phyloP scores from a whole-genome alignment of 257 asterid genomes.

The Marsdenia floribunda region DNA sequence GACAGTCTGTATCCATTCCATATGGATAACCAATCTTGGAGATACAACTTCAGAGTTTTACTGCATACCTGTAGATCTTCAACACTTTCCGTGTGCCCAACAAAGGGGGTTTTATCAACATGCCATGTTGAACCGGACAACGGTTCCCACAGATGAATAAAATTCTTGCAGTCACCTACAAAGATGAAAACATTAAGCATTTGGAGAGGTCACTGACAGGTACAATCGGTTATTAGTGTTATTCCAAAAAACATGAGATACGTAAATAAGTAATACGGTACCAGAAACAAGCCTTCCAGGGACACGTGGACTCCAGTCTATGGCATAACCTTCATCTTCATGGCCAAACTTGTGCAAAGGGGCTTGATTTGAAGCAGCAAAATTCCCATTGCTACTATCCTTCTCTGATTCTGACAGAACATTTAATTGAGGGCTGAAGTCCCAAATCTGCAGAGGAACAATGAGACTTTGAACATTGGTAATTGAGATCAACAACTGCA shows the following conservation, averaged over 20 bases:
- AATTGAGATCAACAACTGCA: neutral
- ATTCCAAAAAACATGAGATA: neutral
- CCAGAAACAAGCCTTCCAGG: slow-evolving; percentile 93
- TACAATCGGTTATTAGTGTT: neutral
- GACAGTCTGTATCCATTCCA: neutral
- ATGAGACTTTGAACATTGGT: neutral
- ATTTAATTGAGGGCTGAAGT: slow-evolving; percentile 70
- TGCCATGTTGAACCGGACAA: slow-evolving; percentile 72
- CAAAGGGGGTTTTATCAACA: slow-evolving; percentile 40
- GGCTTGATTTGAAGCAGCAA: slow-evolving; percentile 48
- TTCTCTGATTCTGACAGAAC: slow-evolving; percentile 58
- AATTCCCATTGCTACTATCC: slow-evolving; percentile 38
- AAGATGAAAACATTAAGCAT: slow-evolving; percentile 8
- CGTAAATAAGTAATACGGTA: slow-evolving; percentile 13
- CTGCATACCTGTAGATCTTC: slow-evolving; percentile 74
- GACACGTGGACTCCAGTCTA: slow-evolving; percentile 93
- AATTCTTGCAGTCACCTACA: slow-evolving; percentile 78
- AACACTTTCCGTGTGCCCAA: slow-evolving; percentile 60
- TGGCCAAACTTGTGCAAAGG: slow-evolving; percentile 79
- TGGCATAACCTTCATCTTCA: slow-evolving; percentile 93
- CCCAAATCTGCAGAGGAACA: slow-evolving; percentile 71
- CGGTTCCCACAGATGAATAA: slow-evolving; percentile 92
- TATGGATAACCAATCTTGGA: neutral
- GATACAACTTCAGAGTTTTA: neutral
- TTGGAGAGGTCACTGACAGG: neutral